Percentiles rank a stretch among this genome's conserved stretches.
Conservation (phyloP, 345 rosid genomes). For the Syzygium aromaticum region DNA sequence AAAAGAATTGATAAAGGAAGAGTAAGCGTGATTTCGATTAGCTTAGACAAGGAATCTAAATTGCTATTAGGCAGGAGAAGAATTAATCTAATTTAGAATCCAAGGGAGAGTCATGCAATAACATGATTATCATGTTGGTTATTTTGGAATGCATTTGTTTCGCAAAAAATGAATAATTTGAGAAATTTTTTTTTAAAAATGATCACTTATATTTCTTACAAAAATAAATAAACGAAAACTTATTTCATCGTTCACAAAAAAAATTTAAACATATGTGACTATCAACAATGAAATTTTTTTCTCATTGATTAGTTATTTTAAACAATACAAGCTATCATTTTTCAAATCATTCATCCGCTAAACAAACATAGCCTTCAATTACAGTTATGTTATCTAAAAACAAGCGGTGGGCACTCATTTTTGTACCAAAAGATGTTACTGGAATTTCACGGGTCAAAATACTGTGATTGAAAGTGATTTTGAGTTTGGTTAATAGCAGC, state of each 20-base stretch:
- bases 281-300: rapidly evolving
- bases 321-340: not conserved
- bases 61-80: not conserved
- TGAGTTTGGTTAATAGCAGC: not conserved
- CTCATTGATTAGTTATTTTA: not conserved
- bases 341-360: not conserved
- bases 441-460: not conserved
- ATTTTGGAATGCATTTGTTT: not conserved
- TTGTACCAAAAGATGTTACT: not conserved
- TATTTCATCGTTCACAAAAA: too few relatives aligned
- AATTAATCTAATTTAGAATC: too few relatives aligned
- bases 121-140: not conserved
- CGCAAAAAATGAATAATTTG: too few relatives aligned
- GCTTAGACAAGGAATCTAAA: not conserved
- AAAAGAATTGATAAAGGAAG: too few relatives aligned
- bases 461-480: too few relatives aligned
- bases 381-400: not conserved
- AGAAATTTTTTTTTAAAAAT: too few relatives aligned
- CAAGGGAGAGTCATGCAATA: too few relatives aligned
- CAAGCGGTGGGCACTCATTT: not conserved
- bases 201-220: too few relatives aligned
- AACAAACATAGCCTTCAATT: not conserved
- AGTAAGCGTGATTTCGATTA: not conserved
- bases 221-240: too few relatives aligned
- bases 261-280: not conserved